Evolutionary conservation across 805 yeast genomes (phyloP), one percentile per base, ranked within the genome.

Genomic region (Hagleromyces aurorensis): DNA sequence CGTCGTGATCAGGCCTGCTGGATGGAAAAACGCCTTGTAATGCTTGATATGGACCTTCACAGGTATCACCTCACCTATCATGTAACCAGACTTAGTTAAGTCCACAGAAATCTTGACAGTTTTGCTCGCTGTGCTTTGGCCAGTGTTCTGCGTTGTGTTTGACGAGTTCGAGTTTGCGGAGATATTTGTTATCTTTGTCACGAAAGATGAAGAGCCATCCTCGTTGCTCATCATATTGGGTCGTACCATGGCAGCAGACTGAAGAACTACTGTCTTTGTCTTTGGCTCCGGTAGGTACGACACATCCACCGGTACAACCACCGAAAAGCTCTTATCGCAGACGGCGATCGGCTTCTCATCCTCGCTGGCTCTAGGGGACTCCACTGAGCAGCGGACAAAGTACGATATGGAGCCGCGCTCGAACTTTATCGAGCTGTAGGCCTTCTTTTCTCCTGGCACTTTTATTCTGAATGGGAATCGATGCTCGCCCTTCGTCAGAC

Each of bases 401-500:
- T 86, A 86, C 3, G 69, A 54, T 10, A 86, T 82, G 12, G 83
- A 70, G n/a, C 96, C 96, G 44, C 76, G 75, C 43, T 87, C 95
- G 44, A 86, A 86, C 40, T 75, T 77, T 15, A 86, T 69, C 29
- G 85, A 75, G 13, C 91, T 80, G 53, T 66, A 78, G 3, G 83
- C 68, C 40, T 80, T 70, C 40, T 72, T 74, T 42, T 67, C 40
- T 8, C 32, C 69, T 1, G 96, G 95, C n/a, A 86, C 64, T 43
- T 73, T 78, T 23, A 86, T 81, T 27, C 79, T 72, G 49, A 86
- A 87, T 13, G 94, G 94, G 50, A 87, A 86, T 19, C 83, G 60
- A 55, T 86, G 96, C 48, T 82, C 89, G 23, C 96, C 96, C 46
- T 75, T 73, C 12, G 74, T 69, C n/a, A 81, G 52, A 0, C 82